Percentiles rank a stretch among this genome's conserved stretches.
These are phyloP conservation scores for Clonostachys chloroleuca DNA, from an alignment of 2,329 filamentous ascomycete genomes.

Conservation along the genomic window DNA sequence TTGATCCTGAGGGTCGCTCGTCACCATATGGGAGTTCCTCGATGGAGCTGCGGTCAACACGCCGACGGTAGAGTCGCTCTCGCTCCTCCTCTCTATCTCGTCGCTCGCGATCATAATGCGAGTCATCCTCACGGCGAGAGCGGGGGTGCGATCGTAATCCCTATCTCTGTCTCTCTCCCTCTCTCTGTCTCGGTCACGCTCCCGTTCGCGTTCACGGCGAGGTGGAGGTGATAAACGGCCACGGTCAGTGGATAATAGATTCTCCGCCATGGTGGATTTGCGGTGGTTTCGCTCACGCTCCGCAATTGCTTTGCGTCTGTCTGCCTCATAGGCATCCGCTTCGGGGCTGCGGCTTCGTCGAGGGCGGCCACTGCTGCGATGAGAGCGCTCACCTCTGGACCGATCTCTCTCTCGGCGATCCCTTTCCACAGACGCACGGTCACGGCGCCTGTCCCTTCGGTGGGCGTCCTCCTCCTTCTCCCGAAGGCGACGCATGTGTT, in stretches of 20 bases:
- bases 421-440: conserved; percentile 48
- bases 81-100: conserved; percentile 86
- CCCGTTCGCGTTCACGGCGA: conserved; percentile 35
- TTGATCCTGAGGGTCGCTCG: conserved; percentile 46
- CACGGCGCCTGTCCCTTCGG: conserved; percentile 55
- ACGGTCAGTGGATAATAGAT: conserved; percentile 48
- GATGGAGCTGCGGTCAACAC: conserved; percentile 68
- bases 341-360: conserved; percentile 85
- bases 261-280: conserved; percentile 69
- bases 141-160: conserved; percentile 47
- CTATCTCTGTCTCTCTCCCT: conserved; percentile 32
- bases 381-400: conserved; percentile 57
- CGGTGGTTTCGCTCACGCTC: conserved; percentile 92
- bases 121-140: conserved; percentile 56
- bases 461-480: conserved; percentile 86
- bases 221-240: conserved; percentile 36
- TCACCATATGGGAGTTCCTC: conserved; percentile 93
- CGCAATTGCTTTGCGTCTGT: conserved; percentile 87
- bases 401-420: conserved; percentile 60
- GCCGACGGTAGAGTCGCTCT: conserved; percentile 82
- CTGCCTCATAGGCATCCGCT: conserved; percentile 89
- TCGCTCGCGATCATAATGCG: conserved; percentile 79
- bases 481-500: conserved; percentile 82
- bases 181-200: conserved; percentile 33
- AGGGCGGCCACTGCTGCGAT: conserved; percentile 51